phyloP scores from a whole-genome alignment of 768 basidiomycete genomes.

The Albatrellus ellisii region DNA sequence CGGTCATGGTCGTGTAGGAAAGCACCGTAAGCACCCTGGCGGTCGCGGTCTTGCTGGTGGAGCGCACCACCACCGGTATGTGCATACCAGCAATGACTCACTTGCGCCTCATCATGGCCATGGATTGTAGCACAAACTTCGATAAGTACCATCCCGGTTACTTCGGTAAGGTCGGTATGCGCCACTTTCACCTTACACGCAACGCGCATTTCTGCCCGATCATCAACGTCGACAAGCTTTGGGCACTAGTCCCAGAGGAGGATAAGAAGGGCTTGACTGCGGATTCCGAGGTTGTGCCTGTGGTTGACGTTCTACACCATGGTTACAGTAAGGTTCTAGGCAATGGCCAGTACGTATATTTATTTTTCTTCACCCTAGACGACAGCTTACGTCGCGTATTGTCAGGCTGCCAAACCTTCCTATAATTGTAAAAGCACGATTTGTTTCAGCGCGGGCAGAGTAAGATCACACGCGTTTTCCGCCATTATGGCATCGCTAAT shows the following conservation, averaged over 20 bases:
- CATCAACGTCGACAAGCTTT: constrained; percentile 98
- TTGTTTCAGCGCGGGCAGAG: constrained; percentile 84
- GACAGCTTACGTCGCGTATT: too few relatives aligned
- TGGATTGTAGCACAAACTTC: constrained; percentile 66
- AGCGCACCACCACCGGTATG: constrained; percentile 96
- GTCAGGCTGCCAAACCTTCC: constrained; percentile 70
- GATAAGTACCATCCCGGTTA: constrained; percentile 99
- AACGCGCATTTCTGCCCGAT: constrained; percentile 87
- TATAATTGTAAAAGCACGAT: constrained; percentile 97
- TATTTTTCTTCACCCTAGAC: too few relatives aligned
- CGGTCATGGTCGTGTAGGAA: constrained; percentile 99
- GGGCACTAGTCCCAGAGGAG: constrained; percentile 78
- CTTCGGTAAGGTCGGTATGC: constrained; percentile 99
- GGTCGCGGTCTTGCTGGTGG: constrained; percentile 99
- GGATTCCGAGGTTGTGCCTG: constrained; percentile 77
- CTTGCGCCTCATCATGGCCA: background rate
- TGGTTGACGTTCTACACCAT: constrained; percentile 75
- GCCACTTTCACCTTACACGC: constrained; percentile 90
- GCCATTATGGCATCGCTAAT: constrained; percentile 11
- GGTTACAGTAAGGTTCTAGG: constrained; percentile 94
- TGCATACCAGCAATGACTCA: constrained; percentile 8
- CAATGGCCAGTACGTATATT: constrained; percentile 67
- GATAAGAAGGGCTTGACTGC: constrained; percentile 71
- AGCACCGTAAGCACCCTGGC: constrained; percentile 99
- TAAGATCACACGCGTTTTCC: constrained; percentile 26